phyloP scores from a whole-genome alignment of 441 rosid genomes.

The Mallotus japonicus region DNA sequence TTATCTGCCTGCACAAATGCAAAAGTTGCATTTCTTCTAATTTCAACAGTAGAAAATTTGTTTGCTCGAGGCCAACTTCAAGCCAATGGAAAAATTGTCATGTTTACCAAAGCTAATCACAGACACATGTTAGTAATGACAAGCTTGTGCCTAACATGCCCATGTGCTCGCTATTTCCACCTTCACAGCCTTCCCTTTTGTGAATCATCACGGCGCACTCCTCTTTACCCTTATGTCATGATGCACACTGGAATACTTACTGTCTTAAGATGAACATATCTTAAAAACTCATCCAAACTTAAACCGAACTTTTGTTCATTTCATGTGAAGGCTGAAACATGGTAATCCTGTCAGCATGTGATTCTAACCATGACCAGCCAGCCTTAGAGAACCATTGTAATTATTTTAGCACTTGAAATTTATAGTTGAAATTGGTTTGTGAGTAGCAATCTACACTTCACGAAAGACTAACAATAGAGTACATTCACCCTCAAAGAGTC shows the following conservation, averaged over 20 bases:
- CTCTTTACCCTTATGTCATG: not conserved
- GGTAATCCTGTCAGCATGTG: not conserved
- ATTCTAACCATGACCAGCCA: slow-evolving; percentile 6
- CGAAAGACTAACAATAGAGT: not conserved
- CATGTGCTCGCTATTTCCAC: not conserved
- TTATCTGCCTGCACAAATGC: not conserved
- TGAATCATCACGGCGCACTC: not conserved
- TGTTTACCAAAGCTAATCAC: not conserved
- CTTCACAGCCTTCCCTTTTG: not conserved
- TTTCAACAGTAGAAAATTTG: not conserved
- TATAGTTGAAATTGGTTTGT: not conserved
- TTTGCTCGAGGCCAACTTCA: not conserved
- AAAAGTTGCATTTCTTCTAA: not conserved
- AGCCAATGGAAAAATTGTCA: not conserved
- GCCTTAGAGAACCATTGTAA: not conserved
- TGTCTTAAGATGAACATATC: not conserved
- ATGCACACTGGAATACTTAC: not conserved
- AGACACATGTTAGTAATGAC: no score
- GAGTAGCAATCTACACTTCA: not conserved
- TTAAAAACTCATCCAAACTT: not conserved
- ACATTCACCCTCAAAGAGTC: not conserved
- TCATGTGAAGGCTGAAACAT: not conserved
- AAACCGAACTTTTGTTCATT: not conserved
- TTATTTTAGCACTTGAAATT: not conserved
- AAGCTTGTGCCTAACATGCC: no score